Evolutionary conservation across 345 rosid genomes (phyloP), one percentile per base, ranked within the genome.

Genomic region (Lepidium africanum): DNA sequence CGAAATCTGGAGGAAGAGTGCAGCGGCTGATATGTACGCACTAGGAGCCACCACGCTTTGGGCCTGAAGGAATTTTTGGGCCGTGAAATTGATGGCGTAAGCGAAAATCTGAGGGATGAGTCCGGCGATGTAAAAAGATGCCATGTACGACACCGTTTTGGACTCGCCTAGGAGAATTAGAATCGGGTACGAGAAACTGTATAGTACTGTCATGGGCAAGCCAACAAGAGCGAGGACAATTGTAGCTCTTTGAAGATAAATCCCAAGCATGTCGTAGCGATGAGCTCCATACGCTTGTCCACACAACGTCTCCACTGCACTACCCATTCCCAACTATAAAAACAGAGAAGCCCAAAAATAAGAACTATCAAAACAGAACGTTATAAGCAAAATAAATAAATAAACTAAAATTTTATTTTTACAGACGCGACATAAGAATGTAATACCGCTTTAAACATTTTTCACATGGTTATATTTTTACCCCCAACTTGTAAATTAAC

Each of bases 301-400:
- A n/a, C 98, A 89, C 5, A 92, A 78, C 0, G 98, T 92, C 63
- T 89, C 96, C n/a, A 87, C 96, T 0, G 98, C 98, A 49, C 98
- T 92, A 47, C 98, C 98, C 98, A 87, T 83, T 7, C 93, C 93
- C 8, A 87, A 64, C 89, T 87, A 25, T 25, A 25, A 25, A 25
- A 25, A 21, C 23, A 21, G 2, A 21, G 23, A 21, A 21, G 2
- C 23, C 23, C 23, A 21, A 21, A 21, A n/a, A n/a, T n/a, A n/a
- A n/a, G n/a, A 87, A 64, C 89, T 87, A 25, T 25, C 3, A 25
- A 25, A 25, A 25, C 27, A 25, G 0, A 25, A 25, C 4, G 4
- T 25, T 25, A 25, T n/a, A n/a, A n/a, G n/a, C n/a, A 25, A 25
- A 2, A 25, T 21, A 25, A 25, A 25, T 2, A 25, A 25, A 25